Base-by-base conservation (phyloP, 495 filamentous ascomycete genomes). In the Trichoderma virens region DNA sequence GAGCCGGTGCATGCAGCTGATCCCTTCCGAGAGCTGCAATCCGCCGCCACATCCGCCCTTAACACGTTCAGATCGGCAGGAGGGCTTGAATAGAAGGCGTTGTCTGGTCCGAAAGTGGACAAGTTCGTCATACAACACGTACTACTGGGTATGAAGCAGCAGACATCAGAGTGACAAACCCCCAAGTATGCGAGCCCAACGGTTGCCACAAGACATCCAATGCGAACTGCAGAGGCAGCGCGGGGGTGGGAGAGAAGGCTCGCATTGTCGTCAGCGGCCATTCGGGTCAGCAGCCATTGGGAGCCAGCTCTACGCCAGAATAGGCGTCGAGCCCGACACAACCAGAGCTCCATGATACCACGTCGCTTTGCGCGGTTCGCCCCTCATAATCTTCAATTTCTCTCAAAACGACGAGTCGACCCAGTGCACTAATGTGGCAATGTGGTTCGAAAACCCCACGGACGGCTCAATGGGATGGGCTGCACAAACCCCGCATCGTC, bases 401-500 rank as follows among this genome's bases (percentile, higher is more conserved):
- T n/a, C n/a, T n/a, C n/a, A 54, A 54, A 7, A 54, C 47, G 20
- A 54, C 47, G 25, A 54, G 47, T 54, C 47, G 47, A 27, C 8
- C 47, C 47, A 25, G 23, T 2, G 47, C 51, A 30, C 51, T 56
- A 56, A 56, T 13, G 51, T 35, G n/a, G n/a, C n/a, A n/a, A n/a
- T n/a, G n/a, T 56, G 51, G 51, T 56, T 56, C 27, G 13, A n/a
- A 30, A 56, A 56, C 51, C 51, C 51, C 51, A 56, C 51, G 51
- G 51, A 56, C 51, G 51, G 51, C 23, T 30, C 0, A 3, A 30
- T n/a, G n/a, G n/a, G n/a, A n/a, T n/a, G 41, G 9, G 13, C 41
- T 56, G 51, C 51, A 56, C 51, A 56, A 56, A 2, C 51, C 51
- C 51, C 51, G 51, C 51, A 56, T 56, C 51, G 13, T 56, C 51